Evolutionary conservation across 2,329 filamentous ascomycete genomes (phyloP).

Genomic region (Fonsecaea pedrosoi): DNA sequence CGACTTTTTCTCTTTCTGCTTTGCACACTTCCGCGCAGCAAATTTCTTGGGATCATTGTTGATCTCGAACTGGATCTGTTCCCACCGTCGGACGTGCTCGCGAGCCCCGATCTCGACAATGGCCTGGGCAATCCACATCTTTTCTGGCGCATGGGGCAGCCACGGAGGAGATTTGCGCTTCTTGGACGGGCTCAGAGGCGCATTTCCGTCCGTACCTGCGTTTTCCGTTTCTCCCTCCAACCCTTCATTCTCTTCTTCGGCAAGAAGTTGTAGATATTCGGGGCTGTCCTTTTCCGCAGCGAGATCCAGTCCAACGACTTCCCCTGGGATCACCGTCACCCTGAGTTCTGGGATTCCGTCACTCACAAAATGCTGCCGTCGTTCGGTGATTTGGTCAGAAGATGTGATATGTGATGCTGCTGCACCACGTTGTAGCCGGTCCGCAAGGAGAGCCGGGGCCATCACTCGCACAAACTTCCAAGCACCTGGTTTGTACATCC

Average conservation of each 20-base stretch:
- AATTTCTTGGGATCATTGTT: slow-evolving; percentile 37
- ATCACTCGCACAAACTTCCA: slow-evolving; percentile 83
- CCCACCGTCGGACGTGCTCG: slow-evolving; percentile 69
- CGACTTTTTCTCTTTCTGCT: slow-evolving; percentile 25
- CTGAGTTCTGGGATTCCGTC: slow-evolving; percentile 79
- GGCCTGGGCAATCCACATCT: slow-evolving; percentile 72
- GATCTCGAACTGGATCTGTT: slow-evolving; percentile 49
- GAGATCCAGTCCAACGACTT: slow-evolving; percentile 79
- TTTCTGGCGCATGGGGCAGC: slow-evolving; percentile 70
- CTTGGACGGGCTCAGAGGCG: slow-evolving; percentile 49
- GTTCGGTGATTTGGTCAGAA: slow-evolving; percentile 61
- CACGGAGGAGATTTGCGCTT: slow-evolving; percentile 59
- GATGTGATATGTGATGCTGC: slow-evolving; percentile 43
- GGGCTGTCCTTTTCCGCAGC: slow-evolving; percentile 72
- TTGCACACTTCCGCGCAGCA: slow-evolving; percentile 38
- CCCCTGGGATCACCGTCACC: slow-evolving; percentile 75
- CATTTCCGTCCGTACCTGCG: slow-evolving; percentile 43
- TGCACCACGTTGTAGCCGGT: slow-evolving; percentile 54
- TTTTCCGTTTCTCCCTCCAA: slow-evolving; percentile 31
- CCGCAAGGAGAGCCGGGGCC: slow-evolving; percentile 75
- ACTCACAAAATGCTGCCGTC: slow-evolving; percentile 73
- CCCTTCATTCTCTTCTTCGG: slow-evolving; percentile 39
- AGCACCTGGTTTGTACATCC: slow-evolving; percentile 78
- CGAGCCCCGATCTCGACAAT: slow-evolving; percentile 70
- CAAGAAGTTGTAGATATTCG: slow-evolving; percentile 47